Conservation (phyloP, 2,329 filamentous ascomycete species). For the Fusarium agapanthi region DNA sequence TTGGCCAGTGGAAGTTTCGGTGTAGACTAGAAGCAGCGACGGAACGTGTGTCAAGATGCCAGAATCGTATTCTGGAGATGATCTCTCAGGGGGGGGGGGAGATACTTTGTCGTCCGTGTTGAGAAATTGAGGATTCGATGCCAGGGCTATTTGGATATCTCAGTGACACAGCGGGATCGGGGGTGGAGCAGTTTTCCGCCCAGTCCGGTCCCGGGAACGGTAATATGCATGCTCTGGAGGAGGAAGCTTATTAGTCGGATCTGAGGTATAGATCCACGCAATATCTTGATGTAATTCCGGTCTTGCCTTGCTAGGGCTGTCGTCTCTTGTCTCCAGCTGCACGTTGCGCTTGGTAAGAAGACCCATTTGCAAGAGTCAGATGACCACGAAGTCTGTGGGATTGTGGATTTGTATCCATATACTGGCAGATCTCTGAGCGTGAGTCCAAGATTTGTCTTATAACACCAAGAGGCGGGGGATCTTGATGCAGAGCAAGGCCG, state of each 20-base stretch:
- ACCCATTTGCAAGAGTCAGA: conserved; percentile 25
- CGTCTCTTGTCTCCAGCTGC: conserved; percentile 21
- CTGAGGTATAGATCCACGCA: conserved; percentile 17
- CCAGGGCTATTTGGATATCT: conserved; percentile 19
- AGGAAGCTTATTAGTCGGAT: conserved; percentile 37
- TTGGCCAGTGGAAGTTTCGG: conserved; percentile 16
- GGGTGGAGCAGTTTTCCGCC: conserved; percentile 21
- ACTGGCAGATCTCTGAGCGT: not conserved
- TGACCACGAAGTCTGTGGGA: conserved; percentile 5
- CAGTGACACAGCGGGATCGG: conserved; percentile 11
- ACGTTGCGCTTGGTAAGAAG: not conserved
- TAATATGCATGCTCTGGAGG: conserved; percentile 32
- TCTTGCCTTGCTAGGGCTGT: conserved; percentile 10
- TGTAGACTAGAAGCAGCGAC: conserved; percentile 18
- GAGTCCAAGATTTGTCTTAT: not conserved
- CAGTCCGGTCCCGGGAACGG: conserved; percentile 38
- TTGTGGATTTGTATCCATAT: conserved; percentile 30
- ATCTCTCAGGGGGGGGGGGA: conserved; percentile 2
- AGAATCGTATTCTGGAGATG: not conserved
- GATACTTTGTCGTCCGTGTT: not conserved
- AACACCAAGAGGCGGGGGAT: conserved; percentile 3
- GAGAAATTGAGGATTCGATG: not conserved
- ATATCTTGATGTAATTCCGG: conserved; percentile 17
- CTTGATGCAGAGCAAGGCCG: not conserved
- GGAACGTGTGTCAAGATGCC: conserved; percentile 2